Base-by-base conservation (phyloP, 2,329 filamentous ascomycete genomes). In the Cladosporium sp. region DNA sequence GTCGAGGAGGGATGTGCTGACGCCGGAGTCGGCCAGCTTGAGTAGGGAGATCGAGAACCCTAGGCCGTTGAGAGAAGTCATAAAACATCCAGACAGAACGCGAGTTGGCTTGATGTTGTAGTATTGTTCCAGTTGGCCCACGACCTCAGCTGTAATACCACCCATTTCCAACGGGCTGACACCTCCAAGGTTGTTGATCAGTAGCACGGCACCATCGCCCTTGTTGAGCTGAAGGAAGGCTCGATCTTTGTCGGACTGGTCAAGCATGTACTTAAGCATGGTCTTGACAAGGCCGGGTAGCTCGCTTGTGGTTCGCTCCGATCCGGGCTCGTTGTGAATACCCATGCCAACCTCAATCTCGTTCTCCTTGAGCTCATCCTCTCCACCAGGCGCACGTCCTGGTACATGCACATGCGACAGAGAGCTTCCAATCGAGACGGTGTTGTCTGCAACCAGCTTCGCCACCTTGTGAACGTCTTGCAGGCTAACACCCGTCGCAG, bases 351-450 rank as follows among this genome's bases (percentile, higher is more conserved):
- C 82, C 77, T 91, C 88, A 25, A 89, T 82, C 71, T 89, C 86
- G 23, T 83, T 83, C 18, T 83, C 77, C 56, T 79, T 83, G 65
- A 94, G 78, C 49, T 88, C 87, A 26, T 87, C 85, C 13, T 81
- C 82, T 51, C 83, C 83, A 14, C 78, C 74, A 69, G 87, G 85
- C 0, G 80, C 77, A 67, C 93, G 85, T 4, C 94, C 93, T 0
- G 94, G 94, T 0, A 97, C 91, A 75, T 97, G 94, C n/a, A 97
- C 93, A 76, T 96, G 93, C 69, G 91, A 89, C 49, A 97, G 80
- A 62, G 91, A 94, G 3, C 91, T 91, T 18, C 93, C 94, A 25
- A 97, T 91, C 49, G 90, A 93, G 36, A 96, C 90, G 7, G 94
- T 79, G 75, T 96, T 96, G 21, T 86, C 83, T 2, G 91, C 89